phyloP scores from a whole-genome alignment of 495 filamentous ascomycete genomes.

The Chaetomium cochliodes region DNA sequence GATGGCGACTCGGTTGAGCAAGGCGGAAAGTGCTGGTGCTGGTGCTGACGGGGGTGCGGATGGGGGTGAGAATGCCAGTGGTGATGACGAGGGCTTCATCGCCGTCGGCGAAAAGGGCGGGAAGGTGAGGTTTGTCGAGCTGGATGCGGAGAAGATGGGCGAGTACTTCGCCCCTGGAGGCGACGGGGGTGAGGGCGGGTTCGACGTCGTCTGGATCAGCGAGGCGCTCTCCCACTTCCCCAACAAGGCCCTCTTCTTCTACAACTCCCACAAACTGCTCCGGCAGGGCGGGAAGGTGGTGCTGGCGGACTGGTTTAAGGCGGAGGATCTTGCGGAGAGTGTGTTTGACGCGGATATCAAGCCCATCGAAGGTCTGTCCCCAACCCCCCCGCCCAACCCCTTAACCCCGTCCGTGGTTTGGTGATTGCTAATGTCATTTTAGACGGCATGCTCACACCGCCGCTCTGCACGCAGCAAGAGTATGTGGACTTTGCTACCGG shows the following conservation, averaged over 20 bases:
- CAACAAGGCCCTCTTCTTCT: constrained; percentile 56
- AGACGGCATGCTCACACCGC: constrained; percentile 59
- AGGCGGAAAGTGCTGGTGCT: constrained; percentile 35
- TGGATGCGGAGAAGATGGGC: constrained; percentile 59
- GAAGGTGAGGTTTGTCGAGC: constrained; percentile 51
- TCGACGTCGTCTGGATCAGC: constrained; percentile 59
- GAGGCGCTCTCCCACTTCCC: constrained; percentile 60
- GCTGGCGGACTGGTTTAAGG: constrained; percentile 58
- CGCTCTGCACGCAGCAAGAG: constrained; percentile 48
- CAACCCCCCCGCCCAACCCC: neutral
- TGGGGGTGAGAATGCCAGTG: neutral
- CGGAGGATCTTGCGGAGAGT: constrained; percentile 42
- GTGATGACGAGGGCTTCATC: constrained; percentile 30
- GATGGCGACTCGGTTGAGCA: constrained; percentile 47
- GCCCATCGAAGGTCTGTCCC: constrained; percentile 50
- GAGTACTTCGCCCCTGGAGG: constrained; percentile 39
- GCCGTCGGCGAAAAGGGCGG: constrained; percentile 39
- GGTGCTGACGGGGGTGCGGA: constrained; percentile 27
- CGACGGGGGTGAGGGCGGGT: constrained; percentile 23
- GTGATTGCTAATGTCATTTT: neutral
- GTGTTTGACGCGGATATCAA: constrained; percentile 52
- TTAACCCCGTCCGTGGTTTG: neutral
- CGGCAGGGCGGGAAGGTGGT: constrained; percentile 46
- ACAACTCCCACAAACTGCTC: constrained; percentile 46
- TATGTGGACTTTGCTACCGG: constrained; percentile 49